Conservation (phyloP, 1,284 basidiomycete genomes). For the Ceratorhiza oryzae-sativae region DNA sequence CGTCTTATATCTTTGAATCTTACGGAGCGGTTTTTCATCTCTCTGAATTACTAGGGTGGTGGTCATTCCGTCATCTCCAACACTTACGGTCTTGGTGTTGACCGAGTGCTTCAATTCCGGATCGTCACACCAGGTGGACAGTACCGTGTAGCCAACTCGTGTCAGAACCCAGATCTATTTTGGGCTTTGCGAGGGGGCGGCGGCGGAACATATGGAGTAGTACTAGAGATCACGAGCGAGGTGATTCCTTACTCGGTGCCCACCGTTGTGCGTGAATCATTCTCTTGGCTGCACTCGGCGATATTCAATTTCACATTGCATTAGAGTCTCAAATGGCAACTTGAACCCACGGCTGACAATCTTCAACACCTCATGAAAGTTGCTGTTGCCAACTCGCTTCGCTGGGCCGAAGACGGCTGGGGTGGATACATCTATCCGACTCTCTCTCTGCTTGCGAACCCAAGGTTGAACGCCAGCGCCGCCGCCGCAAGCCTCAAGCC, state of each 20-base stretch:
- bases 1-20: not conserved
- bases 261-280: not conserved
- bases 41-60: conserved; percentile 50
- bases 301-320: too few relatives aligned
- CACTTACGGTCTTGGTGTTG: conserved; percentile 37
- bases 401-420: conserved; percentile 27
- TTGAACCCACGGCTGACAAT: not conserved
- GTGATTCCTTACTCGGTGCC: conserved; percentile 3
- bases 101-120: conserved; percentile 30
- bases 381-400: not conserved
- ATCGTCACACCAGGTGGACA: conserved; percentile 37
- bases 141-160: conserved; percentile 2
- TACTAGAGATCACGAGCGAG: conserved; percentile 25
- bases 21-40: not conserved
- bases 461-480: not conserved
- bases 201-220: conserved; percentile 40
- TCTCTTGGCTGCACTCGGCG: too few relatives aligned
- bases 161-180: conserved; percentile 48
- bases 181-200: conserved; percentile 41
- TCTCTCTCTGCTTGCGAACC: conserved; percentile 11
- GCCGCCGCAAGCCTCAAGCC: conserved; percentile 14
- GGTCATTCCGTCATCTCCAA: conserved; percentile 24
- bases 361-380: not conserved
- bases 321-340: conserved; percentile 2
- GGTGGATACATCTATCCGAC: conserved; percentile 25